A percentile compares a stretch with the other conserved stretches of the same genome.
These are phyloP conservation scores for Lantana camara DNA, from an alignment of 257 asterid species.

Conservation along the genomic window DNA sequence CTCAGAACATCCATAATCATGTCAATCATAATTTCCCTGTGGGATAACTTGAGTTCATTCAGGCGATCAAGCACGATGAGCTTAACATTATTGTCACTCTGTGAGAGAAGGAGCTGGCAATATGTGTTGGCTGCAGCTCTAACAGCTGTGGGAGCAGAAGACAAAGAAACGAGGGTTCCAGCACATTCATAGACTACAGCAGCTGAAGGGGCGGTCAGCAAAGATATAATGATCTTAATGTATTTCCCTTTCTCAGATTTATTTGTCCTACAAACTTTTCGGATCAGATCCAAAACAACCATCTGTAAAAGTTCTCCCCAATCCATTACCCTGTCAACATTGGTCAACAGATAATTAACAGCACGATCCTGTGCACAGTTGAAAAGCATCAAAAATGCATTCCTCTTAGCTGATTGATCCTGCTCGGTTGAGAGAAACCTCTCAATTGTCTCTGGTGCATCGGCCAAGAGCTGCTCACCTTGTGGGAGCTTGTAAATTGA, in stretches of 20 bases:
- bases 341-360: constrained; percentile 66
- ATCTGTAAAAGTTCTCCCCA: constrained; percentile 92
- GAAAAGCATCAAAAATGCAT: constrained; percentile 93
- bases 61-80: constrained; percentile 89
- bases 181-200: constrained; percentile 94
- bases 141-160: constrained; percentile 94
- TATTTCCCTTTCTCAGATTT: constrained; percentile 91
- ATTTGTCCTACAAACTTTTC: constrained; percentile 90
- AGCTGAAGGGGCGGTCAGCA: constrained; percentile 82
- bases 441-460: constrained; percentile 98
- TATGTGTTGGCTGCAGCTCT: constrained; percentile 94
- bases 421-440: constrained; percentile 79
- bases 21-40: constrained; percentile 82
- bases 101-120: constrained; percentile 89
- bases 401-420: constrained; percentile 86
- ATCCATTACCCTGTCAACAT: constrained; percentile 78
- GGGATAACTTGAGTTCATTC: constrained; percentile 77
- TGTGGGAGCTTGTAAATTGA: constrained; percentile 87
- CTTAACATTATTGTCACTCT: constrained; percentile 91
- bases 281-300: constrained; percentile 87
- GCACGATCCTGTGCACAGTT: constrained; percentile 93
- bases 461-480: constrained; percentile 86
- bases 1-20: constrained; percentile 92
- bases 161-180: constrained; percentile 89
- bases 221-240: constrained; percentile 80